phyloP scores from a whole-genome alignment of 345 rosid genomes.

The Cardamine occulta region DNA sequence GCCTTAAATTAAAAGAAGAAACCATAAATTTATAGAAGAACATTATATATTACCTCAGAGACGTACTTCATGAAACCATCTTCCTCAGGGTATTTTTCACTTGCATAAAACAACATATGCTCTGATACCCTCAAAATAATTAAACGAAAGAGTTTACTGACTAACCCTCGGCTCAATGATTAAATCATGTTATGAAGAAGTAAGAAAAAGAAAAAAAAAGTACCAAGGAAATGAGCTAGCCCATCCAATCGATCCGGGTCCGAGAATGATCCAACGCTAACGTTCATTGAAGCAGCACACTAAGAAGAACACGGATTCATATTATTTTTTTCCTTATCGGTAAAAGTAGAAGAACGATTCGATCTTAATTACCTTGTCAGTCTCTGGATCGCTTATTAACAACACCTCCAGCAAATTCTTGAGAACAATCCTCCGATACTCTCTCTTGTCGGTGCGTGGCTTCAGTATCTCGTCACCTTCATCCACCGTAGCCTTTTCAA shows the following conservation, averaged over 20 bases:
- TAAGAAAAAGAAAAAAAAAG: not conserved
- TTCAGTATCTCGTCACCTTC: constrained; percentile 53
- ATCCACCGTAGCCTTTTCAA: constrained; percentile 29
- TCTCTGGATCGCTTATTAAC: constrained; percentile 78
- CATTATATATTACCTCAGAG: constrained; percentile 59
- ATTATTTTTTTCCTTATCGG: not conserved
- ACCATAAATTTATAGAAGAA: not conserved
- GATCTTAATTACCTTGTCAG: constrained; percentile 70
- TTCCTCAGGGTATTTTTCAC: constrained; percentile 88
- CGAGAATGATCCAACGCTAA: not conserved
- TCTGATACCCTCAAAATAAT: constrained; percentile 44
- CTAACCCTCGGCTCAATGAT: not conserved
- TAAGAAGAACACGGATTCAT: constrained; percentile 22
- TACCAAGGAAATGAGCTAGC: constrained; percentile 97
- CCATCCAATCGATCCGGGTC: constrained; percentile 88
- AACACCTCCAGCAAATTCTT: constrained; percentile 69
- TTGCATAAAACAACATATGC: constrained; percentile 95
- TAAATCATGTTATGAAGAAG: not conserved
- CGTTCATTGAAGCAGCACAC: constrained; percentile 91
- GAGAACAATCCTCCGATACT: constrained; percentile 67
- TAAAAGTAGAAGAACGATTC: not conserved
- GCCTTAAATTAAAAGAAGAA: no score
- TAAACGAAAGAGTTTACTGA: not conserved
- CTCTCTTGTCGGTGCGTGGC: constrained; percentile 72
- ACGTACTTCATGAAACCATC: constrained; percentile 78